phyloP scores from a whole-genome alignment of 805 yeast species.

The Scheffersomyces spartinae region DNA sequence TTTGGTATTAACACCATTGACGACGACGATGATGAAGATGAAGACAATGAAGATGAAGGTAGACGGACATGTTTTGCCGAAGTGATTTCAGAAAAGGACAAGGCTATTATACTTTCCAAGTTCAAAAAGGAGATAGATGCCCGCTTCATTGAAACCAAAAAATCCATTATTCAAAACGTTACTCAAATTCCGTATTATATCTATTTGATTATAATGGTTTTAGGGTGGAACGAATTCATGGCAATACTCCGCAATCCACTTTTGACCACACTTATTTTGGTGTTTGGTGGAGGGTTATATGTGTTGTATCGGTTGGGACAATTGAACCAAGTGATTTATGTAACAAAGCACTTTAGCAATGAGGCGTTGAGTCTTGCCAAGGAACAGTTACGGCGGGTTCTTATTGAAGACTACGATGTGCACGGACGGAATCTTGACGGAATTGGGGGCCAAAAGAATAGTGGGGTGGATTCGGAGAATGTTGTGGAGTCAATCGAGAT shows the following conservation, averaged over 20 bases:
- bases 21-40: constrained; percentile 23
- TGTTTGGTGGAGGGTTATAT: constrained; percentile 50
- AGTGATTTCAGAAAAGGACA: constrained; percentile 46
- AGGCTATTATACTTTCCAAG: constrained; percentile 41
- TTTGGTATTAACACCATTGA: constrained; percentile 13
- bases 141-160: constrained; percentile 74
- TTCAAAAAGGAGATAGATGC: constrained; percentile 72
- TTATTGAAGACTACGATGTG: constrained; percentile 36
- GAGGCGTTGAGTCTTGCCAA: constrained; percentile 49
- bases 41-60: constrained; percentile 16
- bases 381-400: constrained; percentile 44
- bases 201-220: constrained; percentile 54
- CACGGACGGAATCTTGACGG: constrained; percentile 11
- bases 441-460: constrained; percentile 5
- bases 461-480: constrained; percentile 1
- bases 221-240: constrained; percentile 96
- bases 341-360: constrained; percentile 44
- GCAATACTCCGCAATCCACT: constrained; percentile 79
- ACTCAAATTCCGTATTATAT: constrained; percentile 80
- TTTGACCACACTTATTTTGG: constrained; percentile 50
- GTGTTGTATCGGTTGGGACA: constrained; percentile 60
- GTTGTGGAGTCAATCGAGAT: constrained; percentile 9
- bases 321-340: constrained; percentile 62
- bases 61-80: constrained; percentile 36
- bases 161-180: constrained; percentile 67